Evolutionary conservation across 208 protist genomes (phyloP), one percentile per base, ranked within the genome.

Genomic region (Leishmania aethiopica): DNA sequence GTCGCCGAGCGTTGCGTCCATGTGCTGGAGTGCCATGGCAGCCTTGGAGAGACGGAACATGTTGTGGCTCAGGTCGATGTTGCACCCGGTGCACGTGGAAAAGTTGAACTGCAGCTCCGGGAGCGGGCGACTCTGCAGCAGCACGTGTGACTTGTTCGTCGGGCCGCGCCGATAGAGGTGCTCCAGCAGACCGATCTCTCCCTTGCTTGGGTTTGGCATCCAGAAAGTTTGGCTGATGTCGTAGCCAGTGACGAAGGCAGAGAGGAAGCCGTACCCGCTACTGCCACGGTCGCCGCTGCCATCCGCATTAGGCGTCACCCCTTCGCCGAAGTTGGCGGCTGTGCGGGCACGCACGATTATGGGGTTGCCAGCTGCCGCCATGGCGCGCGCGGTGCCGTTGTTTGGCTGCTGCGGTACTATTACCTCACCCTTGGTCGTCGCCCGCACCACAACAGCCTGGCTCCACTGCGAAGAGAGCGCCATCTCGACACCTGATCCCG

Each of bases 31-130:
- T 59, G 93, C 93, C 84, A 90, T 88, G 17, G 91, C 88, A 25
- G 91, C 83, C 89, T 96, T 96, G 74, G 89, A 91, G 70, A 96
- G 91, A 22, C 90, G 88, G 76, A 96, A 96, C 51, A 85, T 83
- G 75, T 91, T 90, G 90, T 96, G 91, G 35, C 88, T 88, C 57
- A 96, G 86, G 79, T 95, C 91, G 81, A 96, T 94, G 84, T 94
- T 94, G 80, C 89, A 85, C 40, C 89, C 88, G 2, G 85, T 92
- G 81, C 90, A 90, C 22, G 90, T 94, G 70, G 89, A 94, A 76
- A 94, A 96, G 84, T 96, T 96, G 82, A 74, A 88, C 83, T 94
- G 90, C 74, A 96, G 79, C 85, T 96, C 91, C 59, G 86, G 71
- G 55, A 93, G 77, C 6, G 93, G 93, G 22, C 93, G 91, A 53